Evolutionary conservation across 306 rosid species (phyloP), one percentile per base, ranked within the genome.

Genomic region (Canavalia ensiformis): DNA sequence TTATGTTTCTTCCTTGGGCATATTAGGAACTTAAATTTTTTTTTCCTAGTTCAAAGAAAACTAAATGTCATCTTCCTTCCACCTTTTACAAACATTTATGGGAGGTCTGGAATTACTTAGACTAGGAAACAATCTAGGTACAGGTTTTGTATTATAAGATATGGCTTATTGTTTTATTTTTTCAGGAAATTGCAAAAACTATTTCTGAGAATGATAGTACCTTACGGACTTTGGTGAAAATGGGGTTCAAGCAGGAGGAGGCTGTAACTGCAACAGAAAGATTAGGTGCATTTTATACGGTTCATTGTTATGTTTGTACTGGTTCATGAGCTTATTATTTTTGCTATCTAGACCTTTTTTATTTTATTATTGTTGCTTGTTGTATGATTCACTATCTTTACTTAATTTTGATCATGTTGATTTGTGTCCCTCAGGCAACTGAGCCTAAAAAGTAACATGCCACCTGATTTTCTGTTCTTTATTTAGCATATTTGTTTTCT

Each of bases 231-330:
- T 88, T 96, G 79, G 86, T 89, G 74, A 84, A 80, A 18, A 93
- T 96, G 99, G 99, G 99, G 25, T 93, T 80, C 83, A 34, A 87
- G 25, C 74, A 12, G 51, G 84, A 82, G 2, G 99, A 90, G 85
- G 98, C 94, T 79, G 85, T 89, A 55, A 45, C 75, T 35, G 99
- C 99, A 50, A 54, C 93, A 8, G 91, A 93, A 75, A 92, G 99
- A 93, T 93, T 94, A 68, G 99, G 99, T 93, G 88, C 0, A 87
- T 83, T 72, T 68, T 39, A 28, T 64, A 44, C 45, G 49, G 39
- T 72, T 34, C 33, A 55, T 68, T 73, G 5, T 25, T 81, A n/a
- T 69, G 44, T 72, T 74, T 63, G 8, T 4, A n/a, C 12, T 73
- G 39, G 59, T 57, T 44, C 31, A 10, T 46, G 78, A 54, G 54